Evolutionary conservation across 225 moss, liverwort and hornwort genomes (phyloP), one percentile per base, ranked within the genome.

Genomic region (Polytrichum commune): DNA sequence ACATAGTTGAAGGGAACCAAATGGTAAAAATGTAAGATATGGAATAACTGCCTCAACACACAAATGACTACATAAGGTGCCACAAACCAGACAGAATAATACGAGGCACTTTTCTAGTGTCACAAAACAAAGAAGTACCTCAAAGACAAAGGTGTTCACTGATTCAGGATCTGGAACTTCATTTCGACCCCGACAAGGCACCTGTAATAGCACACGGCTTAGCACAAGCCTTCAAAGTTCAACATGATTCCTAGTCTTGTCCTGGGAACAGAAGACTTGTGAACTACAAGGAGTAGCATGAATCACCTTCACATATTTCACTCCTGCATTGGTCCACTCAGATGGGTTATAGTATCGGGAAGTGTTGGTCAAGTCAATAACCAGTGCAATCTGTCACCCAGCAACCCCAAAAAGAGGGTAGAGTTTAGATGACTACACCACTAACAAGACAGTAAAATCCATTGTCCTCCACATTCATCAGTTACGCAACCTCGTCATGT

Each of bases 81-180:
- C 46, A 46, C 46, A 46, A 46, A 38, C 10, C 38, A 10, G 10
- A 38, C 10, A 9, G 38, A 10, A 38, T 10, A 9, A 38, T 38
- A 38, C 38, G 10, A 38, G 38, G 10, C 10, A 38, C 38, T 38
- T 10, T 9, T 9, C 10, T 38, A 38, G 38, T 38, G 10, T 38
- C 9, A 38, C 9, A 9, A 38, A 46, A 13, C 13, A 46, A 27
- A 58, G 22, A 24, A 58, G 70, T 83, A 97, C 96, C 92, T 98
- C 97, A 46, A 81, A 94, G 10, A 98, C 97, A 75, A 98, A 98
- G 19, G 88, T 80, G 54, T 98, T 98, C 46, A 98, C 97, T 19
- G 94, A 89, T 76, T 94, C 97, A 61, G 93, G 92, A 72, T 98
- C 94, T 55, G 97, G 97, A 77, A 98, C 97, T 80, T 94, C 97